A percentile compares a stretch with the other conserved stretches of the same genome.
These are phyloP conservation scores for Hirschfeldia incana DNA, from an alignment of 345 rosid genomes.

Conservation along the genomic window DNA sequence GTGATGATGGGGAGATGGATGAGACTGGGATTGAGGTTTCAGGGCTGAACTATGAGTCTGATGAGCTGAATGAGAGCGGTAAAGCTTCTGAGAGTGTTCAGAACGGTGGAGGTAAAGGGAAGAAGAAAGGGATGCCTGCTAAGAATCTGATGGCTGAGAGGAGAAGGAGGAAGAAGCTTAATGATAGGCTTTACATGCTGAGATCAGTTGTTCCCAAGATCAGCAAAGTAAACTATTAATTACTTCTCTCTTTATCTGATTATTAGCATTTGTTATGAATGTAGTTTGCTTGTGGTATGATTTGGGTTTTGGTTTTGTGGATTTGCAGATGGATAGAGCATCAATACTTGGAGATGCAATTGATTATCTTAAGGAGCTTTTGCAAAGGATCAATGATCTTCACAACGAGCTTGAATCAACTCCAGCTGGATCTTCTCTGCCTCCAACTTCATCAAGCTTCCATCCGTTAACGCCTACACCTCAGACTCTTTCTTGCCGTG, in stretches of 20 bases:
- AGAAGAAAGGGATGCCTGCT: slow-evolving; percentile 92
- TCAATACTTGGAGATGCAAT: slow-evolving; percentile 96
- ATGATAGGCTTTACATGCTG: slow-evolving; percentile 95
- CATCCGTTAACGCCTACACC: slow-evolving; percentile 91
- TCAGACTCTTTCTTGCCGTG: slow-evolving; percentile 65
- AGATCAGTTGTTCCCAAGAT: slow-evolving; percentile 98
- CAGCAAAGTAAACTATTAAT: slow-evolving; percentile 66
- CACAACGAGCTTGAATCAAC: slow-evolving; percentile 85
- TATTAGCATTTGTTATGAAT: background rate
- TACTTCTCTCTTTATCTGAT: slow-evolving; percentile 13
- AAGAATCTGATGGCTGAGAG: slow-evolving; percentile 98
- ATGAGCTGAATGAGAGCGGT: slow-evolving; percentile 52
- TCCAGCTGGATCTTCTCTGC: slow-evolving; percentile 59
- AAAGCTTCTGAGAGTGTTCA: slow-evolving; percentile 52
- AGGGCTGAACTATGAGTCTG: slow-evolving; percentile 77
- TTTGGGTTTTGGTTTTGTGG: slow-evolving; percentile 7
- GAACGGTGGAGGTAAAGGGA: slow-evolving; percentile 58
- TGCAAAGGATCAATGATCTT: slow-evolving; percentile 90
- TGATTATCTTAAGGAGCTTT: slow-evolving; percentile 91
- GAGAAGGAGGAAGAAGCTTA: slow-evolving; percentile 95
- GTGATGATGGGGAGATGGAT: slow-evolving; percentile 48
- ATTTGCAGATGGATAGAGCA: slow-evolving; percentile 91
- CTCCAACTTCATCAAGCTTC: slow-evolving; percentile 64
- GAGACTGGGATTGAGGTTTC: slow-evolving; percentile 63
- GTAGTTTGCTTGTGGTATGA: background rate